These are phyloP conservation scores for Neurospora sp. DNA, from an alignment of 495 filamentous ascomycete genomes.

Conservation along the genomic window DNA sequence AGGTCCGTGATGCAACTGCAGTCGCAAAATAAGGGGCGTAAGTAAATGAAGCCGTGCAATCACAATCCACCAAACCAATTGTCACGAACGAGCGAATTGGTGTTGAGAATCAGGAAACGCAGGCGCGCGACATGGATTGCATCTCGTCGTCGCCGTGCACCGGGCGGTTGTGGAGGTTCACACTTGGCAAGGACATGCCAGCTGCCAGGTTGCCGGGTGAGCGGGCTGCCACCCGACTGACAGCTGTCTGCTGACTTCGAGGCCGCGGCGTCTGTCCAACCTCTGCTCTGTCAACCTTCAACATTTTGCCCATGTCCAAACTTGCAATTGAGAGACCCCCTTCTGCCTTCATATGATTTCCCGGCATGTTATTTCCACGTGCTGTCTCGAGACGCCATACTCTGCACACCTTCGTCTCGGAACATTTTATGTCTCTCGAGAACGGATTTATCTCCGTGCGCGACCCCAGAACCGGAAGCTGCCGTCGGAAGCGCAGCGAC, in stretches of 20 bases:
- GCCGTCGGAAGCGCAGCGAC: background rate
- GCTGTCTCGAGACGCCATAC: background rate
- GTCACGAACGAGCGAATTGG: background rate
- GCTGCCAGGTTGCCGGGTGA: background rate
- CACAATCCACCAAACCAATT: background rate
- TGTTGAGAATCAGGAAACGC: background rate
- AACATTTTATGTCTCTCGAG: background rate
- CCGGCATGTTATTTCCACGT: background rate
- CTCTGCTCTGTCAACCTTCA: no score
- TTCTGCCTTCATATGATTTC: background rate
- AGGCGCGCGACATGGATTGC: background rate
- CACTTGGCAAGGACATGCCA: background rate
- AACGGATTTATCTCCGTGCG: background rate
- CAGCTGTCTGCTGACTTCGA: background rate
- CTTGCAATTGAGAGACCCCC: background rate
- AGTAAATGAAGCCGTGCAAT: background rate
- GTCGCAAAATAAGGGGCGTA: background rate
- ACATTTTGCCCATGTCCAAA: background rate
- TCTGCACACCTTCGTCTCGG: background rate
- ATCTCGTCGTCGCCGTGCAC: background rate
- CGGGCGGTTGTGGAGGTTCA: background rate
- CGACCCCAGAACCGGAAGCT: background rate
- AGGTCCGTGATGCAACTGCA: background rate
- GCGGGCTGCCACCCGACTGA: background rate
- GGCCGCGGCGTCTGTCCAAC: background rate